A percentile compares a stretch with the other conserved stretches of the same genome.
phyloP scores from a whole-genome alignment of 2,329 filamentous ascomycete species.

The Talaromyces sp. region DNA sequence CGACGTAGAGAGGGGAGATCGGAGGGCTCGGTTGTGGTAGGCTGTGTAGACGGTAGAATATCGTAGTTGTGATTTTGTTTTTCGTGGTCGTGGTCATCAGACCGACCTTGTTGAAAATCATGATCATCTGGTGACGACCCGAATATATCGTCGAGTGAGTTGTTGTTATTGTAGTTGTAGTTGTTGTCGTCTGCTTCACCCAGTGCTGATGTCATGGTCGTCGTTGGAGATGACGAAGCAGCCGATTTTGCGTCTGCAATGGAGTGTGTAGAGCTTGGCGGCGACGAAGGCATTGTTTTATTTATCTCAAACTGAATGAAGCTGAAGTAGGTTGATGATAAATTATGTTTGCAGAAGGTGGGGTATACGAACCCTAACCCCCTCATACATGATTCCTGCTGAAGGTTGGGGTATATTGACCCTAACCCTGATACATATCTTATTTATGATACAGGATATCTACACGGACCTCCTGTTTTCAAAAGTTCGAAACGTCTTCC shows the following conservation, averaged over 20 bases:
- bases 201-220: constrained; percentile 15
- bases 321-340: background rate
- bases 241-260: background rate
- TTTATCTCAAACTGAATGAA: background rate
- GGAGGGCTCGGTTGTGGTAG: constrained; percentile 42
- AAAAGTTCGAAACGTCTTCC: constrained; percentile 7
- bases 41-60: background rate
- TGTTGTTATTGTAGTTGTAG: constrained; percentile 28
- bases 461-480: background rate
- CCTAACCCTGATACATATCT: background rate
- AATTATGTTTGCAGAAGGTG: background rate
- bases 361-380: background rate
- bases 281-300: constrained; percentile 10
- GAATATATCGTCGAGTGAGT: constrained; percentile 40
- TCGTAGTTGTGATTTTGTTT: background rate
- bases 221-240: constrained; percentile 3
- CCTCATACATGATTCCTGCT: too few relatives aligned
- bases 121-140: constrained; percentile 31
- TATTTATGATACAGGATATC: background rate
- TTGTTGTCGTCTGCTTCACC: constrained; percentile 17
- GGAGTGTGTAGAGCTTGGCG: constrained; percentile 13
- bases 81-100: background rate
- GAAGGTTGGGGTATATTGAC: background rate
- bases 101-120: background rate
- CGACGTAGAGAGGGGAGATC: constrained; percentile 70